Conservation (phyloP, 192 early-diverging fungal genomes). For the Podila minutissima region DNA sequence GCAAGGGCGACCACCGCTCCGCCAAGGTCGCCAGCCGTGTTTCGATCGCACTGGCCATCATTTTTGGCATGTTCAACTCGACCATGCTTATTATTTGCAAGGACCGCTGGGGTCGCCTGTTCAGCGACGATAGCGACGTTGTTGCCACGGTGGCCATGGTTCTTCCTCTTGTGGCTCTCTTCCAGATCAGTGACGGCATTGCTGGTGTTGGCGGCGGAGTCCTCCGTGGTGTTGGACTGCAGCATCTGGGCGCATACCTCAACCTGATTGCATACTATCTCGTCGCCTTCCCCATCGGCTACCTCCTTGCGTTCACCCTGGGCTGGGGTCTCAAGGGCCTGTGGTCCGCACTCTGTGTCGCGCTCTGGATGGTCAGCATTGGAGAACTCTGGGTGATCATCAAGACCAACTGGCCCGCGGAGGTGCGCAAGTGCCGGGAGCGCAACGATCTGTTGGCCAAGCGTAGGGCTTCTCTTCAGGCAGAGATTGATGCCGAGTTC, state of each 20-base stretch:
- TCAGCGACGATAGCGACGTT: slow-evolving; percentile 76
- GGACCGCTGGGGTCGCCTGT: slow-evolving; percentile 69
- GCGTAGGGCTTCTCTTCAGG: no score
- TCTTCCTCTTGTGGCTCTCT: slow-evolving; percentile 81
- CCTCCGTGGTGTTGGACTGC: slow-evolving; percentile 82
- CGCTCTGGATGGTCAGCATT: slow-evolving; percentile 51
- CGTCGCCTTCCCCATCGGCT: slow-evolving; percentile 71
- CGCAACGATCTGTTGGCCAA: slow-evolving; percentile 33
- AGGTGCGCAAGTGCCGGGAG: slow-evolving; percentile 38
- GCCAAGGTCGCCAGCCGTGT: slow-evolving; percentile 64
- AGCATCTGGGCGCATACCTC: slow-evolving; percentile 68
- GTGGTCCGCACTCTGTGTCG: slow-evolving; percentile 69
- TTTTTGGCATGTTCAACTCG: slow-evolving; percentile 66
- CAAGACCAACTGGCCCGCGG: slow-evolving; percentile 50
- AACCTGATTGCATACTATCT: slow-evolving; percentile 74
- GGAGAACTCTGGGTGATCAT: slow-evolving; percentile 48
- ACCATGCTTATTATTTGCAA: slow-evolving; percentile 59
- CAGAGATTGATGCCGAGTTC: no score
- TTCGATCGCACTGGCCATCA: slow-evolving; percentile 59
- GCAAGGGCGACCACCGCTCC: slow-evolving; percentile 56
- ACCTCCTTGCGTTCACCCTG: slow-evolving; percentile 64
- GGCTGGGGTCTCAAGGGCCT: slow-evolving; percentile 68
- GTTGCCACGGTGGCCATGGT: slow-evolving; percentile 74
- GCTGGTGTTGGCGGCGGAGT: slow-evolving; percentile 73
- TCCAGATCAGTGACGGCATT: slow-evolving; percentile 77